A percentile compares a stretch with the other conserved stretches of the same genome.
Conservation (phyloP, 2,329 filamentous ascomycete species). For the Calonectria honghensis region DNA sequence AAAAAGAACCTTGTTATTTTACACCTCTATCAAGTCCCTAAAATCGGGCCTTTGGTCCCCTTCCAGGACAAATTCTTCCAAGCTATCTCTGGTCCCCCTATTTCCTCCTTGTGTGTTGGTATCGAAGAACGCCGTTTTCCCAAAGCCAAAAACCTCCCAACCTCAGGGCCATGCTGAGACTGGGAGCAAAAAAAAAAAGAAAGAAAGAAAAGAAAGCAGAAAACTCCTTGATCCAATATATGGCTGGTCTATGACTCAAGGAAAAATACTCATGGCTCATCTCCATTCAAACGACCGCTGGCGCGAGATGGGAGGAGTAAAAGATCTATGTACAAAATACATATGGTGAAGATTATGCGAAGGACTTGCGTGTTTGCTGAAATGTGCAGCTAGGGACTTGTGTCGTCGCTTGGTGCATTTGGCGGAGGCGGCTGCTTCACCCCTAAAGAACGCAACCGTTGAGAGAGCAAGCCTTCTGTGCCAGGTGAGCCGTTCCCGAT, state of each 20-base stretch:
- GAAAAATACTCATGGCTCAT: neutral
- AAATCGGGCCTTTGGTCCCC: no score
- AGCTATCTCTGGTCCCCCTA: neutral
- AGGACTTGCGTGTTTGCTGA: neutral
- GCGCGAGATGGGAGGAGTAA: neutral
- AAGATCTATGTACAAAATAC: slow-evolving; percentile 31
- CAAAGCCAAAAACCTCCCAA: neutral
- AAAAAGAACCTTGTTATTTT: slow-evolving; percentile 14
- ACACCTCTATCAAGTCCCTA: slow-evolving; percentile 22
- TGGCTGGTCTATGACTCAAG: slow-evolving; percentile 32
- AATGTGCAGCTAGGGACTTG: slow-evolving; percentile 31
- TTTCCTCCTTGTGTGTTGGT: slow-evolving; percentile 21
- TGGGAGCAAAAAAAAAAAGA: neutral
- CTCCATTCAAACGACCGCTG: neutral
- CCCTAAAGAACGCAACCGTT: slow-evolving; percentile 79
- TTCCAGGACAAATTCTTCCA: slow-evolving; percentile 1
- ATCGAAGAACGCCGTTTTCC: slow-evolving; percentile 36
- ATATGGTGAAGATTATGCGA: slow-evolving; percentile 21
- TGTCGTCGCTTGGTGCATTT: slow-evolving; percentile 20
- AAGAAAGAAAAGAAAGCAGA: neutral
- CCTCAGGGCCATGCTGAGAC: neutral
- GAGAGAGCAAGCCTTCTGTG: slow-evolving; percentile 81
- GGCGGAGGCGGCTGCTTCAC: slow-evolving; percentile 58
- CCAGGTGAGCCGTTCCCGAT: slow-evolving; percentile 61
- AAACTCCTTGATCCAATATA: slow-evolving; percentile 14